Evolutionary conservation across 2,329 filamentous ascomycete species (phyloP).

Genomic region (Cyclaneusma minus): DNA sequence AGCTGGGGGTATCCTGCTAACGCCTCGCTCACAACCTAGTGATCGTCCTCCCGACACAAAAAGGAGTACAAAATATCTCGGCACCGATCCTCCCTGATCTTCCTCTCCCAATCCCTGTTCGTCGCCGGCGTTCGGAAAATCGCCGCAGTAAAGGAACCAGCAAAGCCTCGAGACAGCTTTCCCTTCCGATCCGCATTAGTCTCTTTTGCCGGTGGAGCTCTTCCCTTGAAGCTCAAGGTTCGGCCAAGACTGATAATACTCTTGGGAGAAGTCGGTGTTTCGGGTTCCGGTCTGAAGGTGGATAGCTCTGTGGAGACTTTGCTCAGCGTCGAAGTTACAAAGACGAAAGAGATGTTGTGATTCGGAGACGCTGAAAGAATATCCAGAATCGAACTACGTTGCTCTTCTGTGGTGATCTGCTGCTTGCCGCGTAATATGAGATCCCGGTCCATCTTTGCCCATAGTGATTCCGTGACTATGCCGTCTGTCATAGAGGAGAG

Average conservation of each 20-base stretch:
- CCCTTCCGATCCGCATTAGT: neutral
- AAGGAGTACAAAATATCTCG: slow-evolving; percentile 57
- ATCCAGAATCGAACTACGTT: slow-evolving; percentile 52
- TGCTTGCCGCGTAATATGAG: slow-evolving; percentile 29
- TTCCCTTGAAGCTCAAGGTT: slow-evolving; percentile 14
- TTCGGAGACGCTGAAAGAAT: slow-evolving; percentile 55
- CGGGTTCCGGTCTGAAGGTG: slow-evolving; percentile 1
- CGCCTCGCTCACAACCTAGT: no score
- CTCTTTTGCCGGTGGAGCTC: slow-evolving; percentile 2
- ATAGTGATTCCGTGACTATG: slow-evolving; percentile 55
- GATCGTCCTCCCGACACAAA: slow-evolving; percentile 24
- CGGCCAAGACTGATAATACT: slow-evolving; percentile 12
- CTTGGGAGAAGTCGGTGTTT: slow-evolving; percentile 5
- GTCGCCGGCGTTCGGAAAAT: slow-evolving; percentile 33
- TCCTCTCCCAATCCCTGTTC: slow-evolving; percentile 39
- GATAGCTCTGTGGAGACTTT: slow-evolving; percentile 37
- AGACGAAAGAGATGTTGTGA: slow-evolving; percentile 81
- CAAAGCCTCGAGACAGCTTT: neutral
- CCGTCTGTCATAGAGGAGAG: slow-evolving; percentile 64
- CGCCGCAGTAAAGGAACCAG: slow-evolving; percentile 26
- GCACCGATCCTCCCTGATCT: slow-evolving; percentile 45
- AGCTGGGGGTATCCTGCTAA: no score
- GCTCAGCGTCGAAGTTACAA: slow-evolving; percentile 63
- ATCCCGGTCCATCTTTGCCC: slow-evolving; percentile 50
- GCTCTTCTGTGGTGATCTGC: slow-evolving; percentile 33